Conservation (phyloP, 2,329 filamentous ascomycete genomes). For the Ascochyta rabiei region DNA sequence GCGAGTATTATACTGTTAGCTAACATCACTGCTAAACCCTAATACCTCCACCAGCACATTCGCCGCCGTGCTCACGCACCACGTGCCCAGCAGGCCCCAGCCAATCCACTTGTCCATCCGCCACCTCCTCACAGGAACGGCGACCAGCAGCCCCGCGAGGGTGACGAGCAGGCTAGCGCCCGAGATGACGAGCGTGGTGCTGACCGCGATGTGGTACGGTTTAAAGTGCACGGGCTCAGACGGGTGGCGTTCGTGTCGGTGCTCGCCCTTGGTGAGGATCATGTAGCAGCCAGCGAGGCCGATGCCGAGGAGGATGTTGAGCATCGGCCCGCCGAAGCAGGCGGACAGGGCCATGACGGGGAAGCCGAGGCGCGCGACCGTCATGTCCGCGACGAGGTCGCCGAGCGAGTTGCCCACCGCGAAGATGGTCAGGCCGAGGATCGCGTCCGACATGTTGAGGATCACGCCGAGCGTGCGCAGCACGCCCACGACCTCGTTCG, state of each 20-base stretch:
- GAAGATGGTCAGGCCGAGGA: conserved; percentile 93
- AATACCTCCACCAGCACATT: conserved; percentile 81
- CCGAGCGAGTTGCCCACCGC: conserved; percentile 95
- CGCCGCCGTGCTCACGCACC: conserved; percentile 77
- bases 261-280: conserved; percentile 73
- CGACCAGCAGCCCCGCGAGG: conserved; percentile 75
- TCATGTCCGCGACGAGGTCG: conserved; percentile 93
- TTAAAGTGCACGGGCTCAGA: conserved; percentile 68
- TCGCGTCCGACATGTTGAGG: conserved; percentile 89
- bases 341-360: conserved; percentile 95
- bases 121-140: conserved; percentile 66
- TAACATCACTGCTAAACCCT: conserved; percentile 44
- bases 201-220: conserved; percentile 83
- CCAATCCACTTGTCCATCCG: conserved; percentile 63
- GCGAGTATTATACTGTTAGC: conserved; percentile 9
- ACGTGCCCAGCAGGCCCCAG: conserved; percentile 77
- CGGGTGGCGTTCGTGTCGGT: conserved; percentile 70
- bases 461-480: conserved; percentile 93
- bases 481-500: conserved; percentile 92
- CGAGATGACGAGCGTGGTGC: conserved; percentile 82
- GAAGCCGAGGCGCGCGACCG: conserved; percentile 88
- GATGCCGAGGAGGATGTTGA: conserved; percentile 94
- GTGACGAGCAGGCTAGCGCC: conserved; percentile 84
- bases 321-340: conserved; percentile 97
- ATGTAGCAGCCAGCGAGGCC: conserved; percentile 91